Conservation (phyloP, 176 grass and related monocot species). For the Oryza longistaminata region DNA sequence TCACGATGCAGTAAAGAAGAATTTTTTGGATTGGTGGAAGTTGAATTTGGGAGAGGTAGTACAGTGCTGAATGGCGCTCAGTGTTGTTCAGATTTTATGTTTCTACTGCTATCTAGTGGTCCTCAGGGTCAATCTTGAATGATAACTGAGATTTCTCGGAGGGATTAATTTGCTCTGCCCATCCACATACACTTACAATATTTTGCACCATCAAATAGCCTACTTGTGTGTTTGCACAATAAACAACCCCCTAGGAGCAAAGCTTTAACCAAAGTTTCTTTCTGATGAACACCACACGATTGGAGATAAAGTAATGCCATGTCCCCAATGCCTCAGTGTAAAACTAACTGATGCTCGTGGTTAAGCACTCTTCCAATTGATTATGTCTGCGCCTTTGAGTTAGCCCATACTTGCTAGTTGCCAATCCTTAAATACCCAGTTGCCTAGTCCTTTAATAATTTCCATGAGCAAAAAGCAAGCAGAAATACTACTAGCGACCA, state of each 20-base stretch:
- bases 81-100: neutral
- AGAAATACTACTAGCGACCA: neutral
- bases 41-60: conserved; percentile 4
- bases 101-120: neutral
- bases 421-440: neutral
- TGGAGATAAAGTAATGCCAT: conserved; percentile 17
- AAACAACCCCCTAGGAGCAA: neutral
- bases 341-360: conserved; percentile 18
- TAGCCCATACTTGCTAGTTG: conserved; percentile 8
- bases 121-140: neutral
- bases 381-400: neutral
- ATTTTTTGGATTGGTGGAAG: neutral
- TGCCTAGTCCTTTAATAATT: neutral
- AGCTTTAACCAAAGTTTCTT: conserved; percentile 13
- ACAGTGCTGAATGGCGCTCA: neutral
- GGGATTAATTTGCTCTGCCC: neutral
- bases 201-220: neutral
- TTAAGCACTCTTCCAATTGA: neutral
- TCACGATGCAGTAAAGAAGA: conserved; percentile 33
- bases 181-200: neutral
- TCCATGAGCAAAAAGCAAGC: neutral
- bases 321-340: conserved; percentile 19
- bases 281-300: neutral
- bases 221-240: neutral
- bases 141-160: neutral